These are phyloP conservation scores for Cylindrotheca fusiformis DNA, from an alignment of 108 stramenopile genomes.

Conservation along the genomic window DNA sequence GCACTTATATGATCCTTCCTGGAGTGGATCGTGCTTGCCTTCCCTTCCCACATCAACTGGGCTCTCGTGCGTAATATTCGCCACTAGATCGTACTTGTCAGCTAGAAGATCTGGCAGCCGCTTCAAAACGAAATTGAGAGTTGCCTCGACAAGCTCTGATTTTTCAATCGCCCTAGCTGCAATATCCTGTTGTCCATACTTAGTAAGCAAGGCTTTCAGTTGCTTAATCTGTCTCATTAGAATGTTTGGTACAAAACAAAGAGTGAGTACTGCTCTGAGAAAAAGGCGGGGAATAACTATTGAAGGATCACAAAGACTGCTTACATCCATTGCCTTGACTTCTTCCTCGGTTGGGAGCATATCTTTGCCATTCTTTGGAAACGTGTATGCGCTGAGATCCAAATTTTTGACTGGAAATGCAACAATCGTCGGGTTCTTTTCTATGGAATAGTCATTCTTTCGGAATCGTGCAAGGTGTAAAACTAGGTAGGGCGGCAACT, in stretches of 20 bases:
- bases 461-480: constrained; percentile 92
- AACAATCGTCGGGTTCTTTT: constrained; percentile 99
- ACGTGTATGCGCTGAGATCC: constrained; percentile 82
- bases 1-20: constrained; percentile 88
- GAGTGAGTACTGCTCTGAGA: not conserved
- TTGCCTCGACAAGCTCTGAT: constrained; percentile 65
- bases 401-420: constrained; percentile 97
- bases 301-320: constrained; percentile 8
- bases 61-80: constrained; percentile 92
- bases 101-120: constrained; percentile 72
- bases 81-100: constrained; percentile 95
- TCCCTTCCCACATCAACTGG: constrained; percentile 81
- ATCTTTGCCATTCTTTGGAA: constrained; percentile 25
- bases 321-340: constrained; percentile 70
- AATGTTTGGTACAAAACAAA: no score
- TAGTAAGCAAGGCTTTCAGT: constrained; percentile 62
- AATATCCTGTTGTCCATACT: constrained; percentile 59
- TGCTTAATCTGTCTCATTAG: constrained; percentile 49
- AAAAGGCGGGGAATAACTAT: not conserved
- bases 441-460: constrained; percentile 84
- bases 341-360: constrained; percentile 63
- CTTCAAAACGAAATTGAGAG: constrained; percentile 66
- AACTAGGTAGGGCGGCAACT: constrained; percentile 92
- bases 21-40: constrained; percentile 74
- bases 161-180: constrained; percentile 58